A percentile compares a stretch with the other conserved stretches of the same genome.
These are phyloP conservation scores for Globisporangium orthogonon DNA, from an alignment of 352 stramenopile species.

Conservation along the genomic window DNA sequence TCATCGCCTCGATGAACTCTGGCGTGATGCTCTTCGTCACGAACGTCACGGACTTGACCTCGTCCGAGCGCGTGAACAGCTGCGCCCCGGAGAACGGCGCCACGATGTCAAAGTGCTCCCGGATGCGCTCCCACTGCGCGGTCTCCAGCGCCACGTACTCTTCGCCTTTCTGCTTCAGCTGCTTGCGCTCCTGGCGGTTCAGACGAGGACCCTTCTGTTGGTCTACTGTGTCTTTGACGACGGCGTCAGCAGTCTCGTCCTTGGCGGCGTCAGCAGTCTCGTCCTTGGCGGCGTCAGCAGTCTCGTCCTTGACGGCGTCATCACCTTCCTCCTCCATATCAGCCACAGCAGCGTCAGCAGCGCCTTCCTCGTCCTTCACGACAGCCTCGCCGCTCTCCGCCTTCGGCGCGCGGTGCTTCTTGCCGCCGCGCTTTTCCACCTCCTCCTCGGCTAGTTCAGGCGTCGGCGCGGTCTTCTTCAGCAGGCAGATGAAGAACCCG, in stretches of 20 bases:
- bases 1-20: conserved; percentile 76
- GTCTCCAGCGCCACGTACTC: conserved; percentile 68
- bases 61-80: conserved; percentile 86
- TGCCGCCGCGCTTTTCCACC: conserved; percentile 9
- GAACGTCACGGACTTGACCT: conserved; percentile 82
- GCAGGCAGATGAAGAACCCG: conserved; percentile 98
- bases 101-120: conserved; percentile 74
- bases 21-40: conserved; percentile 82
- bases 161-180: conserved; percentile 50
- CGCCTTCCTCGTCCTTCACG: conserved; percentile 10
- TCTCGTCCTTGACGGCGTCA: neutral
- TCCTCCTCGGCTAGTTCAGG: conserved; percentile 20
- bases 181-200: conserved; percentile 36
- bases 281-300: conserved; percentile 11
- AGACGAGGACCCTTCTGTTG: neutral
- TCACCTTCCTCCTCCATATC: conserved; percentile 1
- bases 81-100: conserved; percentile 63
- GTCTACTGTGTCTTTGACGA: conserved; percentile 16
- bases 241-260: conserved; percentile 12
- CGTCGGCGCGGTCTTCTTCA: conserved; percentile 88
- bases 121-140: conserved; percentile 51
- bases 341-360: neutral
- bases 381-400: conserved; percentile 10
- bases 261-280: neutral
- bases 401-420: conserved; percentile 14